These are phyloP conservation scores for Trichoderma sp. DNA, from an alignment of 2,329 filamentous ascomycete genomes.

Conservation along the genomic window DNA sequence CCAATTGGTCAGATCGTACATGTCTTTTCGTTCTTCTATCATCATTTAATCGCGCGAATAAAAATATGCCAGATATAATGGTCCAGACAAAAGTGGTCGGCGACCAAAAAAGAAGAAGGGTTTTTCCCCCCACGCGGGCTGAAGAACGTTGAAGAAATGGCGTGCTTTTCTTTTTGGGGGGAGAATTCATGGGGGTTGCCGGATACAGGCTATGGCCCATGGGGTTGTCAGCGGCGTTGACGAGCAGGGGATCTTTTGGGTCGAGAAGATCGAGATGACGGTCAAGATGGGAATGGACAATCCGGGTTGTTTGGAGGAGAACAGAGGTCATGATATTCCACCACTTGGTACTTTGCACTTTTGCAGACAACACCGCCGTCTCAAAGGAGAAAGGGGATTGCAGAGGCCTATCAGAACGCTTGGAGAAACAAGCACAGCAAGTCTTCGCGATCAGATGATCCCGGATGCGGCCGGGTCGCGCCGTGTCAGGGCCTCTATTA, in stretches of 20 bases:
- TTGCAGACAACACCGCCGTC: not conserved
- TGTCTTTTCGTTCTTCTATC: not conserved
- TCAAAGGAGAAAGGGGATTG: not conserved
- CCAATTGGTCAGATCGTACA: slow-evolving; percentile 10
- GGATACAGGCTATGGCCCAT: no score
- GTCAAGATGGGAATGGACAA: not conserved
- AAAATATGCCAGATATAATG: not conserved
- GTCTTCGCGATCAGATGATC: slow-evolving; percentile 24
- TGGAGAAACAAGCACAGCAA: slow-evolving; percentile 19
- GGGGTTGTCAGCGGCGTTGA: slow-evolving; percentile 13
- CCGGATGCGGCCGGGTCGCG: slow-evolving; percentile 24
- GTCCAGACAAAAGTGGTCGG: not conserved
- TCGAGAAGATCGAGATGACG: not conserved
- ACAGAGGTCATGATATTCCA: slow-evolving; percentile 5
- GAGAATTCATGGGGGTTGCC: no score
- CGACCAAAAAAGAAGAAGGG: not conserved
- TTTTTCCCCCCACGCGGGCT: slow-evolving; percentile 11
- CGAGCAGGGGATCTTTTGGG: not conserved
- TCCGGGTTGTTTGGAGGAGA: not conserved
- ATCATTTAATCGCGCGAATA: no score
- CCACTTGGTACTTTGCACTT: not conserved
- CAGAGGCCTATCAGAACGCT: slow-evolving; percentile 7
- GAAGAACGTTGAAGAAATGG: slow-evolving; percentile 11
- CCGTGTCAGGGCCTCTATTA: slow-evolving; percentile 11
- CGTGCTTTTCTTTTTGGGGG: slow-evolving; percentile 1